Evolutionary conservation across 768 basidiomycete genomes (phyloP).

Genomic region (Mycena olivaceomarginata): DNA sequence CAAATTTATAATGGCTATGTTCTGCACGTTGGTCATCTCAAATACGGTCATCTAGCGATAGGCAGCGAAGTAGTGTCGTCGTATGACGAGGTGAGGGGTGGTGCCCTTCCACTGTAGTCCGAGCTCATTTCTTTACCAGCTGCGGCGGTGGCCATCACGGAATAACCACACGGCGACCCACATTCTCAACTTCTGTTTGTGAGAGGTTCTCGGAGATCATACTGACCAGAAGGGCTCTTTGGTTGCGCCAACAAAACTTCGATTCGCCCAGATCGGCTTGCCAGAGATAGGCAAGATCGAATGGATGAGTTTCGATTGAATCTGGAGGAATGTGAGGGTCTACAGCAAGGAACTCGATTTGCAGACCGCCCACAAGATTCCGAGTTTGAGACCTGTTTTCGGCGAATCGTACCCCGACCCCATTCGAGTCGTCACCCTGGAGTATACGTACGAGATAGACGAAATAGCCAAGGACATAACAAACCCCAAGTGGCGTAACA

Average conservation of each 20-base stretch:
- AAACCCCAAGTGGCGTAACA: conserved; percentile 93
- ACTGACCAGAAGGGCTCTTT: conserved; percentile 99
- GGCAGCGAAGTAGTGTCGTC: conserved; percentile 91
- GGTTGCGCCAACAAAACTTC: conserved; percentile 95
- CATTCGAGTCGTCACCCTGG: conserved; percentile 95
- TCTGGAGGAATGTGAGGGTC: conserved; percentile 91
- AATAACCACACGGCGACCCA: conserved; percentile 99
- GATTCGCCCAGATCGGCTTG: conserved; percentile 90
- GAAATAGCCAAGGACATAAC: conserved; percentile 91
- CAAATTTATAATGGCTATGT: conserved; percentile 98
- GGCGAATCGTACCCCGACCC: conserved; percentile 99
- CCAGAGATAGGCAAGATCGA: conserved; percentile 91
- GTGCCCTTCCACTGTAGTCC: not conserved
- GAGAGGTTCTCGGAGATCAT: conserved; percentile 97
- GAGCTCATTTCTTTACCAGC: conserved; percentile 60
- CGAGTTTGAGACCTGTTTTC: conserved; percentile 97
- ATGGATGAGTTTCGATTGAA: conserved; percentile 90
- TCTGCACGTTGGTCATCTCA: conserved; percentile 92
- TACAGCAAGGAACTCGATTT: conserved; percentile 92
- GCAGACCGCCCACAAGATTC: conserved; percentile 86
- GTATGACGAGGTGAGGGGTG: conserved; percentile 87
- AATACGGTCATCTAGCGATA: conserved; percentile 89
- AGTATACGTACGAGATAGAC: conserved; percentile 89
- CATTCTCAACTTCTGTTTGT: conserved; percentile 95
- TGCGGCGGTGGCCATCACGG: conserved; percentile 95